Conservation (phyloP, 2,329 filamentous ascomycete species). For the Lasiodiplodia hormozganensis region DNA sequence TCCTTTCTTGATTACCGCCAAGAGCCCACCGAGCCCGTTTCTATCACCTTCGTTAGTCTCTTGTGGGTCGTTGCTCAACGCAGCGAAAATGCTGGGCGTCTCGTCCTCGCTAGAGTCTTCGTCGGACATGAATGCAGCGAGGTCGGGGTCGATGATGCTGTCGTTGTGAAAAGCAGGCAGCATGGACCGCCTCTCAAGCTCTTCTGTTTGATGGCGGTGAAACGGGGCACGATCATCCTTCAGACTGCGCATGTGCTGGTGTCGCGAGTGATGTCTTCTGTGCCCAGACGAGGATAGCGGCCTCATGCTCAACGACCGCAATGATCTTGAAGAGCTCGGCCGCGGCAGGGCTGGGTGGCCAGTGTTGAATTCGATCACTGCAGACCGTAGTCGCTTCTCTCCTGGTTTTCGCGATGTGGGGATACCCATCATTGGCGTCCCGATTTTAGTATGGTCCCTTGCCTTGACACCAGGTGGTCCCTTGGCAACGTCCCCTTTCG, state of each 20-base stretch:
- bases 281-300: constrained; percentile 80
- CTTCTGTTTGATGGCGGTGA: constrained; percentile 74
- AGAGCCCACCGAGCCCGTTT: constrained; percentile 72
- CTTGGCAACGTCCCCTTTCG: constrained; percentile 26
- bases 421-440: constrained; percentile 69
- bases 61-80: constrained; percentile 70
- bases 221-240: constrained; percentile 92
- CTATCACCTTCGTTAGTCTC: constrained; percentile 76
- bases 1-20: constrained; percentile 77
- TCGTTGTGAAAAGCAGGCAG: constrained; percentile 96
- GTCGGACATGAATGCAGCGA: constrained; percentile 95
- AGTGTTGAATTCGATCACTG: constrained; percentile 84
- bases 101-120: constrained; percentile 92
- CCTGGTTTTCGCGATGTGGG: constrained; percentile 69
- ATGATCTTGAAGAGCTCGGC: constrained; percentile 91
- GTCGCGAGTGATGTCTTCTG: constrained; percentile 85
- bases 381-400: constrained; percentile 81
- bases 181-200: constrained; percentile 68
- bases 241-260: constrained; percentile 79
- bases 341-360: constrained; percentile 77
- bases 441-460: constrained; percentile 52
- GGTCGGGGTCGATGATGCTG: constrained; percentile 96
- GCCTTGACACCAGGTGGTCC: constrained; percentile 10
- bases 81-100: constrained; percentile 81
- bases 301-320: constrained; percentile 75